These are phyloP conservation scores for Flueggea neowawraea DNA, from an alignment of 441 rosid species.

Conservation along the genomic window DNA sequence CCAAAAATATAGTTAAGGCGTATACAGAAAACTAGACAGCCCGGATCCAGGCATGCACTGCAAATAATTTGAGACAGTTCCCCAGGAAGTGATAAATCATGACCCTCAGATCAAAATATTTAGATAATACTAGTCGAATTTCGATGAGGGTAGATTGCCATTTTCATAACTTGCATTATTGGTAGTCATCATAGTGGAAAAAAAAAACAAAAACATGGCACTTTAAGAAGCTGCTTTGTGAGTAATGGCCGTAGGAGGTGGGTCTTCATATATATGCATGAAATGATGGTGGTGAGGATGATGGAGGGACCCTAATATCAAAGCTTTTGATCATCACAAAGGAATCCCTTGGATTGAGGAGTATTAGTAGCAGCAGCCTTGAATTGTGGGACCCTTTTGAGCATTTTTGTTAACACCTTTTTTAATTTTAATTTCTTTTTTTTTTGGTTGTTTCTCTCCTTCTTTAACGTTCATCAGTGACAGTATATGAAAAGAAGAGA, in stretches of 20 bases:
- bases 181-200: slow-evolving; percentile 18
- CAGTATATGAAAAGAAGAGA: slow-evolving; percentile 51
- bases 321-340: slow-evolving; percentile 37
- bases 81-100: slow-evolving; percentile 25
- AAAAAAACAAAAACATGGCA: slow-evolving; percentile 9
- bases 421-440: slow-evolving; percentile 1
- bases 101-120: slow-evolving; percentile 25
- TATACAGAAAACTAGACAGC: too few relatives aligned
- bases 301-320: slow-evolving; percentile 49
- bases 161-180: slow-evolving; percentile 29
- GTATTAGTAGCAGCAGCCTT: slow-evolving; percentile 41
- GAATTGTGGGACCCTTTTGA: slow-evolving; percentile 36
- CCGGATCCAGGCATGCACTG: slow-evolving; percentile 37
- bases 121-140: slow-evolving; percentile 26
- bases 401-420: background rate
- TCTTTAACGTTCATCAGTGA: slow-evolving; percentile 41
- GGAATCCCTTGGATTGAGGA: slow-evolving; percentile 85
- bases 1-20: background rate
- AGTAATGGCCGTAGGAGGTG: slow-evolving; percentile 32
- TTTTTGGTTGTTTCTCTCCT: background rate
- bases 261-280: slow-evolving; percentile 53
- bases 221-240: slow-evolving; percentile 24
- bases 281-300: slow-evolving; percentile 50
- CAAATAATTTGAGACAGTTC: slow-evolving; percentile 48
- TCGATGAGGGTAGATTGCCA: slow-evolving; percentile 22